These are phyloP conservation scores for Phytophthora rubi DNA, from an alignment of 352 stramenopile genomes.

Conservation along the genomic window DNA sequence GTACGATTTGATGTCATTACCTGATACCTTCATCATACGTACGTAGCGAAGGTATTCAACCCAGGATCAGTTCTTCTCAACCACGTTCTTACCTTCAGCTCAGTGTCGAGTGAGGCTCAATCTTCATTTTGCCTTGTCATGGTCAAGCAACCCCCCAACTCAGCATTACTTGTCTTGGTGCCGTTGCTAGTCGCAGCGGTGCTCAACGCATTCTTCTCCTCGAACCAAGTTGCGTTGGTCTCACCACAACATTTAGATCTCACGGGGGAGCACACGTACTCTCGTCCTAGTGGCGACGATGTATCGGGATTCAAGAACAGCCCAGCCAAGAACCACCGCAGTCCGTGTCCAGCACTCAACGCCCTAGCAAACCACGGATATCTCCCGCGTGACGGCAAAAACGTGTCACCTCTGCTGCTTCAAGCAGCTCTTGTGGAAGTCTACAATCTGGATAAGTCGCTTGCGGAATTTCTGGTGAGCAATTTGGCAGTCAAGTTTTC, in stretches of 20 bases:
- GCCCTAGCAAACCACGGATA: conserved; percentile 70
- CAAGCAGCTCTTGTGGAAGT: conserved; percentile 43
- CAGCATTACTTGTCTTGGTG: conserved; percentile 16
- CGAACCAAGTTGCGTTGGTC: not conserved
- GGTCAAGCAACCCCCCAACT: conserved; percentile 16
- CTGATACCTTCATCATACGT: not conserved
- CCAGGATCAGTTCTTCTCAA: conserved; percentile 4
- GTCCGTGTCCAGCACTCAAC: conserved; percentile 69
- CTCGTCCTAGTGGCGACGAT: conserved; percentile 34
- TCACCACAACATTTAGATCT: conserved; percentile 8
- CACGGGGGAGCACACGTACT: conserved; percentile 40
- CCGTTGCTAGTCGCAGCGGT: conserved; percentile 16
- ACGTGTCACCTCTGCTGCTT: conserved; percentile 45
- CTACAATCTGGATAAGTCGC: conserved; percentile 45
- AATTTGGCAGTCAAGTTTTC: conserved; percentile 48
- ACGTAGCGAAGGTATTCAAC: conserved; percentile 14
- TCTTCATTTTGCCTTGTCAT: conserved; percentile 16
- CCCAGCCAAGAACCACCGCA: conserved; percentile 44
- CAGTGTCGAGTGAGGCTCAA: not conserved
- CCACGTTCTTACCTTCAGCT: conserved; percentile 15
- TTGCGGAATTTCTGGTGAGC: conserved; percentile 39
- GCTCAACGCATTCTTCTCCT: conserved; percentile 15
- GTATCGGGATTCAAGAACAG: conserved; percentile 48
- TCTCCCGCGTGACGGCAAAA: conserved; percentile 61
- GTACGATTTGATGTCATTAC: not conserved